Base-by-base conservation (phyloP, 768 basidiomycete genomes). In the Pleurotus pulmonarius region DNA sequence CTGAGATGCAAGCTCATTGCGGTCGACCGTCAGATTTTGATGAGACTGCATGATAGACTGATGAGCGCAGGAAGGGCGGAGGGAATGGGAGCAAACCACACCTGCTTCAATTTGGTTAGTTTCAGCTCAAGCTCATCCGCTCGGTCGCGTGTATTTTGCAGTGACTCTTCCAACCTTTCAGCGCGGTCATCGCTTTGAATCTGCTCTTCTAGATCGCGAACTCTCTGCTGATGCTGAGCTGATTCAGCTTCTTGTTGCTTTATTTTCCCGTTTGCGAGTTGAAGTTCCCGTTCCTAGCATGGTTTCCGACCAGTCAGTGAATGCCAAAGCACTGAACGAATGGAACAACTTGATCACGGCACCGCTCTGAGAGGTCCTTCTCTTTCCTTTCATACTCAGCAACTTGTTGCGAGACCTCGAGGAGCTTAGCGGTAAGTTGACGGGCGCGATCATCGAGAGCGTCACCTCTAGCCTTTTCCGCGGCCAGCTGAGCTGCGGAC, bases 51-150 rank as follows among this genome's bases (percentile, higher is more conserved):
- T 4, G 34, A 15, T 43, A 58, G 24, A 46, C 7, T 54, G 45
- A 34, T 59, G 45, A 58, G 48, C n/a, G 26, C 48, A 49, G 58
- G 7, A 38, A 22, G 48, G 16, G n/a, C 26, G 55, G 44, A 22
- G 24, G 22, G 22, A 22, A 26, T 53, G 46, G 43, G 59, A 13
- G 29, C 29, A 34, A 34, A 37, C 58, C 74, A 48, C 59, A 85
- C 91, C 82, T 92, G 91, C 64, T 85, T 89, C 40, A 88, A 72
- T 65, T 88, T 90, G 11, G 86, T 84, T 16, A 94, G 73, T 64
- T 89, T 89, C 63, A 91, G 88, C 63, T 92, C 91, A 7, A 93
- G 78, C 64, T 92, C 90, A 58, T 90, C 90, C 4, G 87, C 87
- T 55, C 87, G 86, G 63, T 93, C 84, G 63, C 91, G 89, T 22